phyloP scores from a whole-genome alignment of 177 flowering plant species.

The Vitis hybrid region DNA sequence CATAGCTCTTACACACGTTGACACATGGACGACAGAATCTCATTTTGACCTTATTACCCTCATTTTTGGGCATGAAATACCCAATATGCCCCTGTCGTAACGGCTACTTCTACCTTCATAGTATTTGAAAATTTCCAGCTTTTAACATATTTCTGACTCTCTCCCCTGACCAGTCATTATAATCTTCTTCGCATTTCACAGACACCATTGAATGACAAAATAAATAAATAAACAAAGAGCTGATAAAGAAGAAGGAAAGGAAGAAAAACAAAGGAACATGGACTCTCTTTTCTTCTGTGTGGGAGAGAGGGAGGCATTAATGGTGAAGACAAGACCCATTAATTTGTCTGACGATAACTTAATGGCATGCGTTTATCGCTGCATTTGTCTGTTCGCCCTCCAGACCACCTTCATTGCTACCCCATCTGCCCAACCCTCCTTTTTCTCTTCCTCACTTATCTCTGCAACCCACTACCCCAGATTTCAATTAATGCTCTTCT shows the following conservation, averaged over 20 bases:
- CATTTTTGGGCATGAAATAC: too few relatives aligned
- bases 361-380: constrained; percentile 31
- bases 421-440: constrained; percentile 12
- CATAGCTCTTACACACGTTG: too few relatives aligned
- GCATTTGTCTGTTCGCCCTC: constrained; percentile 26
- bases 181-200: too few relatives aligned
- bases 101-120: too few relatives aligned
- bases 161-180: too few relatives aligned
- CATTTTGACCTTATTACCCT: too few relatives aligned
- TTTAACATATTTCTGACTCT: too few relatives aligned
- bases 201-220: background rate
- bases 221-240: background rate
- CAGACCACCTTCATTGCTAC: constrained; percentile 16
- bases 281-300: background rate
- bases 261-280: background rate
- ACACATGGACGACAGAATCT: too few relatives aligned
- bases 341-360: constrained; percentile 21
- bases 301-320: constrained; percentile 18
- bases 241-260: background rate
- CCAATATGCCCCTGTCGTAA: too few relatives aligned
- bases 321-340: constrained; percentile 27
- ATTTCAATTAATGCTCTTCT: constrained; percentile 20
- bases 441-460: constrained; percentile 16
- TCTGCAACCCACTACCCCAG: constrained; percentile 25
- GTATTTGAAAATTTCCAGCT: too few relatives aligned